These are phyloP conservation scores for Suillus discolor DNA, from an alignment of 768 basidiomycete species.

Conservation along the genomic window DNA sequence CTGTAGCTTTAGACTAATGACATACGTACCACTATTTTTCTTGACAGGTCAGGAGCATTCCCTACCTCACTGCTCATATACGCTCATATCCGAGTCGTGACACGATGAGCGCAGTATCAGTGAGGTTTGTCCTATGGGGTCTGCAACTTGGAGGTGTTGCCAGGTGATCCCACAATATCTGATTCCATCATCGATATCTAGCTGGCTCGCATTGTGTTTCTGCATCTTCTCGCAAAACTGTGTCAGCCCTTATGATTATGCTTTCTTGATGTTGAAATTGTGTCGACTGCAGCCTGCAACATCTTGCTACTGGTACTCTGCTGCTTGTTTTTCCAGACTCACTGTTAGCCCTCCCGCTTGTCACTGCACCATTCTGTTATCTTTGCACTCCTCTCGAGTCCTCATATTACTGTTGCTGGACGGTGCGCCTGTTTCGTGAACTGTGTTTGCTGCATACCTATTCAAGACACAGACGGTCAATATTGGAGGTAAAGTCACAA, in stretches of 20 bases:
- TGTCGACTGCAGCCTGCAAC: not conserved
- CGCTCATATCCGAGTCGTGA: no score
- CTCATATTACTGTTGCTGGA: no score
- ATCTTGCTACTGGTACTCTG: no score
- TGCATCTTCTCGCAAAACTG: not conserved
- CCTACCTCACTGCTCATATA: no score
- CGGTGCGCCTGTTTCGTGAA: no score
- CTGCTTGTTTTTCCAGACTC: not conserved
- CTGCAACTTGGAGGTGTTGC: no score
- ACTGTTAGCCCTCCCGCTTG: not conserved
- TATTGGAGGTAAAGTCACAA: no score
- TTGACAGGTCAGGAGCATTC: no score
- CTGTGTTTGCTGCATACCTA: no score
- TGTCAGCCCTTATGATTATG: not conserved
- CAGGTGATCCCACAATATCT: not conserved
- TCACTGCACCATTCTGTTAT: not conserved
- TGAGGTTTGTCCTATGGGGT: not conserved
- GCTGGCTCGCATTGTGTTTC: not conserved
- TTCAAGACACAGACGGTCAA: no score
- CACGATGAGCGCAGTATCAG: not conserved
- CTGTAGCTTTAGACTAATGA: slow-evolving; percentile 25
- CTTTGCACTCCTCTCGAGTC: not conserved
- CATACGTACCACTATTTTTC: not conserved
- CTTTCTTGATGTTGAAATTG: not conserved
- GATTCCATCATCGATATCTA: not conserved